A percentile compares a stretch with the other conserved stretches of the same genome.
Evolutionary conservation across 2,329 filamentous ascomycete genomes (phyloP).

Genomic region (Monascus ruber): DNA sequence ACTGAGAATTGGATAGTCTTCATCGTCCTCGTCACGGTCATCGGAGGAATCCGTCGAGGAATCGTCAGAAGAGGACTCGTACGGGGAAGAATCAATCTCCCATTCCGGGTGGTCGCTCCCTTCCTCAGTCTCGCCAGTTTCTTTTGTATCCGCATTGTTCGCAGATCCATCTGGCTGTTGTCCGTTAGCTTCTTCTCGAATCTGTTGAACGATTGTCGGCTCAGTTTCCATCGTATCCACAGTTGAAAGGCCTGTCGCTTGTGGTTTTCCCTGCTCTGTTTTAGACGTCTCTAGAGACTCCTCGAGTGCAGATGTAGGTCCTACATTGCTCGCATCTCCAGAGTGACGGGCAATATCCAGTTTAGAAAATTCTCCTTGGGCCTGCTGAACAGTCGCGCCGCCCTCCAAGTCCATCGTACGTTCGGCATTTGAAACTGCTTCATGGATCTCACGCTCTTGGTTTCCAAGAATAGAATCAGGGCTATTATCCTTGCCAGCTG

Average conservation of each 20-base stretch:
- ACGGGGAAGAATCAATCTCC: constrained; percentile 69
- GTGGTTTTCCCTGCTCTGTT: neutral
- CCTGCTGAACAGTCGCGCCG: neutral
- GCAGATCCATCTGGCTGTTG: constrained; percentile 1
- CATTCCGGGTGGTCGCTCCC: constrained; percentile 59
- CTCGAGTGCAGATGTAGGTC: too few relatives aligned
- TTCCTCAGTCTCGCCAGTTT: constrained; percentile 6
- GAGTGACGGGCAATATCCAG: neutral
- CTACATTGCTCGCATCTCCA: too few relatives aligned
- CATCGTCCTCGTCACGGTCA: constrained; percentile 37
- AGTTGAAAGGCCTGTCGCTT: constrained; percentile 1
- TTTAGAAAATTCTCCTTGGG: neutral
- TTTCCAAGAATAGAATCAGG: neutral
- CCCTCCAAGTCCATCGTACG: neutral
- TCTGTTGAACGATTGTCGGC: constrained; percentile 4
- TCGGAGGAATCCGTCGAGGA: constrained; percentile 54
- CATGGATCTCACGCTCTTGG: neutral
- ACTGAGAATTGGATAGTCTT: constrained; percentile 60
- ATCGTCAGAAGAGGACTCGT: constrained; percentile 52
- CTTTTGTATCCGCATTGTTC: constrained; percentile 4
- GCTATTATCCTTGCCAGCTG: neutral
- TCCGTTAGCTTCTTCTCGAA: constrained; percentile 3
- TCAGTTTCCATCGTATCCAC: constrained; percentile 20
- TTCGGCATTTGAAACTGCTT: neutral
- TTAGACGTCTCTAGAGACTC: too few relatives aligned